Evolutionary conservation across 768 basidiomycete genomes (phyloP), one percentile per base, ranked within the genome.

Genomic region (Mycena venus): DNA sequence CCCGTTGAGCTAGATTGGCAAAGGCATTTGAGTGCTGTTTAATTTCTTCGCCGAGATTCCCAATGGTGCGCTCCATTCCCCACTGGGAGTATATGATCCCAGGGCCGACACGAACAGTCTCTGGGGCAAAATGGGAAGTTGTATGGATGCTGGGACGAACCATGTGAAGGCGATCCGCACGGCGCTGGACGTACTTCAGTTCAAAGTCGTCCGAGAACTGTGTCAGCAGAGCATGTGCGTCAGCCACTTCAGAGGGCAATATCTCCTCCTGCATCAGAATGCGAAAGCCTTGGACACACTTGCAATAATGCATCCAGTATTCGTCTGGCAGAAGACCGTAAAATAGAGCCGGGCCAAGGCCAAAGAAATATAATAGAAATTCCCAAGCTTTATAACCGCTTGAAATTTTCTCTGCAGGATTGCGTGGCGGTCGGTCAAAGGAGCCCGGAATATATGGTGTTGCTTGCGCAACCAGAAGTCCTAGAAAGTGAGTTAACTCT

Each of bases 331-430:
- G 70, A 55, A 79, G 3, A 5, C 74, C 2, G 25, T 78, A 34
- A 29, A 82, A 61, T 3, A 81, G 75, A 47, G 68, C 79, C 0
- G 79, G 82, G 1, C 74, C 78, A 3, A 82, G 69, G 19, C 79
- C 74, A 38, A 72, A 78, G n/a, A 81, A 23, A 38, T 78, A 80
- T 23, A 75, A 27, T 4, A 73, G 55, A 27, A 42, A 80, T 69
- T 82, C 81, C 58, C 70, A 74, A 9, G 79, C 78, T 49, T 82
- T 83, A 64, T 81, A 82, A 3, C 80, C 79, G 27, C 78, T 79
- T 31, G 70, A 75, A 10, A 81, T n/a, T n/a, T n/a, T n/a, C n/a
- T n/a, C n/a, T n/a, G 79, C 78, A 25, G 79, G 76, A 55, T 83
- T 81, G 11, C 80, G 78, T 19, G 82, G 83, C 2, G 80, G 77